phyloP scores from a whole-genome alignment of 176 grass and related monocot species.

The Saccharum officinarum region DNA sequence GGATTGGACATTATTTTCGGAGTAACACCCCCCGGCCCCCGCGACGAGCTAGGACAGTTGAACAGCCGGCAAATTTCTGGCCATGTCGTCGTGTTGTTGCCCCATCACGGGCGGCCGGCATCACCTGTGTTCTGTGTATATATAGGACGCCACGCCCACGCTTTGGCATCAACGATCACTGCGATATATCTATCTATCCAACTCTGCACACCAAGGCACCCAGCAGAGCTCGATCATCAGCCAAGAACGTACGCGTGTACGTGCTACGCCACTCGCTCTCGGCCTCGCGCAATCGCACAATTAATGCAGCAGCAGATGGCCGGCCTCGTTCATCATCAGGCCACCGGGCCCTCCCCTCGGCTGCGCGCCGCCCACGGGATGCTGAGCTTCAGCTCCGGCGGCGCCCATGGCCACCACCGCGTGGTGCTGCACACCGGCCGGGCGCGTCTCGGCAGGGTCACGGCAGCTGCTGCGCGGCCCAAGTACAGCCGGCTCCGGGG shows the following conservation, averaged over 20 bases:
- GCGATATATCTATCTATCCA: neutral
- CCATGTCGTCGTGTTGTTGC: neutral
- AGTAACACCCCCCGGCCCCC: neutral
- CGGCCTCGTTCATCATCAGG: neutral
- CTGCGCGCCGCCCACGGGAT: neutral
- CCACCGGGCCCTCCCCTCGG: neutral
- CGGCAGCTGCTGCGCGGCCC: neutral
- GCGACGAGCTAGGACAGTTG: neutral
- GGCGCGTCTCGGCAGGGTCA: neutral
- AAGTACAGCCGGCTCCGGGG: slow-evolving; percentile 14
- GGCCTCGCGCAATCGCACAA: neutral
- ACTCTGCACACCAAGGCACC: neutral
- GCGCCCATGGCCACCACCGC: neutral
- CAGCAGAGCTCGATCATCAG: neutral
- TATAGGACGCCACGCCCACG: neutral
- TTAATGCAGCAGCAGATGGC: neutral
- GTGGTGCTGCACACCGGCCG: neutral
- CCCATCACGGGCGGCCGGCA: neutral
- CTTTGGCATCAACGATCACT: neutral
- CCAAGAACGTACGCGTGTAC: neutral
- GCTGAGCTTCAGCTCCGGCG: neutral
- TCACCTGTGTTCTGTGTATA: neutral
- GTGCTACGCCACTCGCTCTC: neutral
- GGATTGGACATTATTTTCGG: neutral
- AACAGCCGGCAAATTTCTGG: neutral